Evolutionary conservation across 352 stramenopile genomes (phyloP).

Genomic region (Phytophthora agathidicida): DNA sequence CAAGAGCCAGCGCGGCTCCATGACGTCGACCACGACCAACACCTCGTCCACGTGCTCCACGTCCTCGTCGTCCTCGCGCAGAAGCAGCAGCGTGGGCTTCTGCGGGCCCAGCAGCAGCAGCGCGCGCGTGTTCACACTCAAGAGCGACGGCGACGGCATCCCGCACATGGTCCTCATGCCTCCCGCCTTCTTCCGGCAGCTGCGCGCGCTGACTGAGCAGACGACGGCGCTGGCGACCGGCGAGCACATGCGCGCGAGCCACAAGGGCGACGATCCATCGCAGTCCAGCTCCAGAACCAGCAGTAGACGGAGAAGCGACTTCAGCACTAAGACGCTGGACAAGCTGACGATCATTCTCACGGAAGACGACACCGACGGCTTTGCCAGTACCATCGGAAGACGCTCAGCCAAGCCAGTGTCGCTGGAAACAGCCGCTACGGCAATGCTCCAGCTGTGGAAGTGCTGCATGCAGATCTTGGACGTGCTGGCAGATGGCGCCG

Average conservation of each 20-base stretch:
- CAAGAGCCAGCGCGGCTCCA: slow-evolving; percentile 21
- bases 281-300: slow-evolving; percentile 19
- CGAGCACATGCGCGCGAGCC: slow-evolving; percentile 27
- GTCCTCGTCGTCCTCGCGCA: slow-evolving; percentile 31
- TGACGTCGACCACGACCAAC: slow-evolving; percentile 24
- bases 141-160: slow-evolving; percentile 13
- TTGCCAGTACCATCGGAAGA: slow-evolving; percentile 30
- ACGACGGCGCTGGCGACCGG: slow-evolving; percentile 20
- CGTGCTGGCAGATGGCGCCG: slow-evolving; percentile 34
- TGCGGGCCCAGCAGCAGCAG: neutral
- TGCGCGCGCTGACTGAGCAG: slow-evolving; percentile 39
- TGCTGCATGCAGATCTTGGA: slow-evolving; percentile 57
- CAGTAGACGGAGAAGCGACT: slow-evolving; percentile 24
- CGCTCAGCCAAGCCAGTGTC: slow-evolving; percentile 40
- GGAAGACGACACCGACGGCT: slow-evolving; percentile 39
- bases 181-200: slow-evolving; percentile 39
- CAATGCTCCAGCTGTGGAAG: slow-evolving; percentile 67
- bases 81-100: slow-evolving; percentile 21
- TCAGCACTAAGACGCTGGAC: slow-evolving; percentile 43
- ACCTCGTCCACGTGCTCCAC: slow-evolving; percentile 38
- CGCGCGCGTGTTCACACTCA: slow-evolving; percentile 28
- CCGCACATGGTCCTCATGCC: slow-evolving; percentile 40
- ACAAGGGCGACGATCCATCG: slow-evolving; percentile 16
- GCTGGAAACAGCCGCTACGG: slow-evolving; percentile 41
- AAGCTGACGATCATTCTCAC: slow-evolving; percentile 40